Conservation (phyloP, 768 basidiomycete genomes). For the Hericium rajendrae region DNA sequence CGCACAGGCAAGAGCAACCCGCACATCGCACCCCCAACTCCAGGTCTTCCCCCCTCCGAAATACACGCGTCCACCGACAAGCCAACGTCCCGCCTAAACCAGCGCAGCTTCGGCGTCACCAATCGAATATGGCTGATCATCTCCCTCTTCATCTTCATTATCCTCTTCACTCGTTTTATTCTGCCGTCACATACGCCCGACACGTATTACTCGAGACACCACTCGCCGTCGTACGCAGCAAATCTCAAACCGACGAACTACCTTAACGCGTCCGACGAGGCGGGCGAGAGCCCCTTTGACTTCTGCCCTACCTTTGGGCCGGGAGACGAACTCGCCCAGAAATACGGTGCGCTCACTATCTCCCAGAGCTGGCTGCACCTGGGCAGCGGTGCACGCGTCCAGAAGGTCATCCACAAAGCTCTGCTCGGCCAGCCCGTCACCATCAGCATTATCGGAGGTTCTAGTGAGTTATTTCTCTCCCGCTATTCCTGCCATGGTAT, state of each 20-base stretch:
- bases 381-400: slow-evolving; percentile 76
- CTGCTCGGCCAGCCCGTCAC: slow-evolving; percentile 80
- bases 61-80: slow-evolving; percentile 40
- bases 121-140: slow-evolving; percentile 62
- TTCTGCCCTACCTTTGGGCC: slow-evolving; percentile 90
- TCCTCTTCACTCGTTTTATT: slow-evolving; percentile 48
- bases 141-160: slow-evolving; percentile 40
- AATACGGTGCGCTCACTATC: slow-evolving; percentile 69
- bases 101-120: slow-evolving; percentile 52
- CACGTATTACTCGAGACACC: slow-evolving; percentile 17
- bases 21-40: slow-evolving; percentile 42
- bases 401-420: slow-evolving; percentile 75
- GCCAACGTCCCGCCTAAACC: slow-evolving; percentile 37
- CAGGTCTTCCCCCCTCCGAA: slow-evolving; percentile 25
- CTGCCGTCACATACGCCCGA: slow-evolving; percentile 26
- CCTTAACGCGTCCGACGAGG: slow-evolving; percentile 48
- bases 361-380: slow-evolving; percentile 67
- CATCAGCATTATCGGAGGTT: slow-evolving; percentile 84
- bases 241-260: slow-evolving; percentile 72
- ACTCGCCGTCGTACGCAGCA: slow-evolving; percentile 19
- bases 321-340: slow-evolving; percentile 66
- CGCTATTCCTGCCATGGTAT: neutral
- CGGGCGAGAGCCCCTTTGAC: slow-evolving; percentile 64
- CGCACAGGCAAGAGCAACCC: slow-evolving; percentile 45
- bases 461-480: slow-evolving; percentile 41